Percentiles rank a stretch among this genome's conserved stretches.
These are phyloP conservation scores for Penicillium chermesinum DNA, from an alignment of 495 filamentous ascomycete genomes.

Conservation along the genomic window DNA sequence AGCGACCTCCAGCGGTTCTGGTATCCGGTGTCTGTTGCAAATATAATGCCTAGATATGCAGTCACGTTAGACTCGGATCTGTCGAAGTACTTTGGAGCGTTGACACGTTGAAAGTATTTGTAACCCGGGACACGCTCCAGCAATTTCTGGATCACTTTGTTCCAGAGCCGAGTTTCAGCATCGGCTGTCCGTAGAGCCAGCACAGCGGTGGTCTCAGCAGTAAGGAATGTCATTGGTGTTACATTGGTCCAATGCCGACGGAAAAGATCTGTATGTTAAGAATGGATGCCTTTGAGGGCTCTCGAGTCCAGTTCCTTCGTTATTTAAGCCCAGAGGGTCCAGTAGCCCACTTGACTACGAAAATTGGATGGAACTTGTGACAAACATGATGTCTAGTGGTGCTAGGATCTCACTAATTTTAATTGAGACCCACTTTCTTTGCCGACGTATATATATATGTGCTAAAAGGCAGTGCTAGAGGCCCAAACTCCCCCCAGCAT, in stretches of 20 bases:
- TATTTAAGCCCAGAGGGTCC: too few species aligned
- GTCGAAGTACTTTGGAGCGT: slow-evolving; percentile 28
- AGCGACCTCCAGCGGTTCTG: slow-evolving; percentile 28
- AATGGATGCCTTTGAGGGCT: not conserved
- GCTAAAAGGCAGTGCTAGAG: too few species aligned
- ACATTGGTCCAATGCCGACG: not conserved
- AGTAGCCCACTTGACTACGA: too few species aligned
- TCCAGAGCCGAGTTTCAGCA: slow-evolving; percentile 19
- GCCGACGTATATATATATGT: too few species aligned
- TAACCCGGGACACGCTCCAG: slow-evolving; percentile 26
- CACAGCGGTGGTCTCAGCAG: slow-evolving; percentile 6
- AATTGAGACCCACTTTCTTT: too few species aligned
- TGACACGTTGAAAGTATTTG: slow-evolving; percentile 27
- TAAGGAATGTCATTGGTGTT: slow-evolving; percentile 9
- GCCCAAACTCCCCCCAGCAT: too few species aligned
- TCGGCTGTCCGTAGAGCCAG: slow-evolving; percentile 15
- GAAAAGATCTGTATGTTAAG: not conserved
- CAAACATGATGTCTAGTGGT: too few species aligned
- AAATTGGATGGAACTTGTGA: too few species aligned
- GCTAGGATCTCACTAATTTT: too few species aligned
- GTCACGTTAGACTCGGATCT: slow-evolving; percentile 47
- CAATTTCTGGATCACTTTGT: slow-evolving; percentile 20
- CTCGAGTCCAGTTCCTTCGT: too few species aligned
- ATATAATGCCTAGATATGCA: slow-evolving; percentile 22
- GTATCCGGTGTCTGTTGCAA: slow-evolving; percentile 25